phyloP scores from a whole-genome alignment of 2,329 filamentous ascomycete genomes.

The Penicillium expansum region DNA sequence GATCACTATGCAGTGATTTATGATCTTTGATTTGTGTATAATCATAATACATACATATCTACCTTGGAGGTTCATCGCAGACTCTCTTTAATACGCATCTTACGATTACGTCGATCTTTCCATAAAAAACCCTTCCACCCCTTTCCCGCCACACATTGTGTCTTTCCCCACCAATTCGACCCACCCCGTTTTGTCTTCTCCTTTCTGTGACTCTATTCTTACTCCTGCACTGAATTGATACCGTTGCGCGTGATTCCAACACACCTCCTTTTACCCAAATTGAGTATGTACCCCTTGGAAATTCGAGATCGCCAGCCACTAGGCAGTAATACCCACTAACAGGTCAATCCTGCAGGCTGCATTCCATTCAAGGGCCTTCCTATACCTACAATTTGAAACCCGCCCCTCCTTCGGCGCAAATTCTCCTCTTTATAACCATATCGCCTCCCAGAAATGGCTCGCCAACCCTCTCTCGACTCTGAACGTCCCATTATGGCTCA shows the following conservation, averaged over 20 bases:
- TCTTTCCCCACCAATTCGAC: conserved; percentile 13
- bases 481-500: conserved; percentile 56
- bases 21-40: background rate
- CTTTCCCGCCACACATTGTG: background rate
- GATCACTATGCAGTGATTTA: background rate
- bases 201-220: conserved; percentile 13
- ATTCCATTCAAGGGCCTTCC: conserved; percentile 1
- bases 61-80: background rate
- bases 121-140: conserved; percentile 3
- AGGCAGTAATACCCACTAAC: conserved; percentile 6
- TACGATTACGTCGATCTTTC: conserved; percentile 8
- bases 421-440: conserved; percentile 1
- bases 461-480: conserved; percentile 51
- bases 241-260: background rate
- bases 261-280: background rate
- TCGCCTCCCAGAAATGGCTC: conserved; percentile 30
- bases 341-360: background rate
- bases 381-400: conserved; percentile 1
- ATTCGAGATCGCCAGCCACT: background rate
- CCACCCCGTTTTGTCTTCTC: conserved; percentile 22
- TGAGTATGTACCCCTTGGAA: background rate
- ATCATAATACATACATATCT: background rate
- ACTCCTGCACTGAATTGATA: background rate
- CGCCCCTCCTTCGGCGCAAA: background rate
- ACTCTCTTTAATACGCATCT: background rate